Evolutionary conservation across 2,329 filamentous ascomycete species (phyloP).

Genomic region (Trichoderma guizhouense): DNA sequence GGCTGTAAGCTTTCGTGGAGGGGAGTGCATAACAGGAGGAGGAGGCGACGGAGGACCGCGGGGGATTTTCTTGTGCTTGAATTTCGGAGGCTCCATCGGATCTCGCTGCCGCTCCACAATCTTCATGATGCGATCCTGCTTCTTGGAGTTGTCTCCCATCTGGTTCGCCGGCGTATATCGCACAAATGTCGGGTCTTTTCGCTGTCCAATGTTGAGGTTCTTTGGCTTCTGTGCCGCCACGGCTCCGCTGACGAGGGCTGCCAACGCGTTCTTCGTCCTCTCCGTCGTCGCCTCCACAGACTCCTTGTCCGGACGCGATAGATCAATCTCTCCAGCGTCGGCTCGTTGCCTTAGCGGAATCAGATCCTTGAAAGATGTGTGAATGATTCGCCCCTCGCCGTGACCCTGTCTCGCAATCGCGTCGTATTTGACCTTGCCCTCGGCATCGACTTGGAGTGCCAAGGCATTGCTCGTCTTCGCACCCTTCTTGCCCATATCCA

Average conservation of each 20-base stretch:
- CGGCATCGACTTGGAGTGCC: conserved; percentile 83
- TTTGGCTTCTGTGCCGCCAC: conserved; percentile 94
- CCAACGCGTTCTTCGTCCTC: conserved; percentile 82
- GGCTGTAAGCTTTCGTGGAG: conserved; percentile 89
- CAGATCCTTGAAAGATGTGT: conserved; percentile 93
- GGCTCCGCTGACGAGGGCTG: conserved; percentile 76
- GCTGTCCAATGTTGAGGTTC: conserved; percentile 77
- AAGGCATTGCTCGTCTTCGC: conserved; percentile 76
- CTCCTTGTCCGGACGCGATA: conserved; percentile 80
- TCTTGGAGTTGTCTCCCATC: conserved; percentile 83
- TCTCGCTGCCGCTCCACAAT: conserved; percentile 93
- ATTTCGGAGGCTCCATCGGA: conserved; percentile 95
- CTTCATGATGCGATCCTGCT: conserved; percentile 96
- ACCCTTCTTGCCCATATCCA: conserved; percentile 87
- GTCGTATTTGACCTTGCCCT: conserved; percentile 95
- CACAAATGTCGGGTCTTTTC: conserved; percentile 87
- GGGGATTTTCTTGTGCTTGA: conserved; percentile 98
- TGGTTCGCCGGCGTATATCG: conserved; percentile 94
- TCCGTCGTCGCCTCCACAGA: conserved; percentile 81
- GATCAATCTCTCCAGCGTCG: conserved; percentile 84
- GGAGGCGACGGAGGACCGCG: conserved; percentile 88
- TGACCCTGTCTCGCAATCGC: conserved; percentile 91
- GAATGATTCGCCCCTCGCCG: conserved; percentile 76
- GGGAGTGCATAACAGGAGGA: conserved; percentile 91
- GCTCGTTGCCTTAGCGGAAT: conserved; percentile 92